These are phyloP conservation scores for Wallacemonas sp. DNA, from an alignment of 208 protist genomes.

Conservation along the genomic window DNA sequence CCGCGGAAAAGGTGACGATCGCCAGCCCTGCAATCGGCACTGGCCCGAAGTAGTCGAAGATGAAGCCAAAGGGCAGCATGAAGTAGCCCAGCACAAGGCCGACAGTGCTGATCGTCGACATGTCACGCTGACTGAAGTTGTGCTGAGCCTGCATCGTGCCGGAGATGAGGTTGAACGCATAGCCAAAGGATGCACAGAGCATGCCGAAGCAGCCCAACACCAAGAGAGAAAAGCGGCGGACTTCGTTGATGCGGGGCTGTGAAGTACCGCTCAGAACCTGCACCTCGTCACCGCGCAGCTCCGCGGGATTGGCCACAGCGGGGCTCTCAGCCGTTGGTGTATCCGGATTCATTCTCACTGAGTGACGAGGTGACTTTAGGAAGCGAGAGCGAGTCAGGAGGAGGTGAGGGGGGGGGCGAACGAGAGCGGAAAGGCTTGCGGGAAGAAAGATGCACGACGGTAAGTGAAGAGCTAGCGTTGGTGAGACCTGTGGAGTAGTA, in stretches of 20 bases:
- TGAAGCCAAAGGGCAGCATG: slow-evolving; percentile 37
- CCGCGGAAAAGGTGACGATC: slow-evolving; percentile 24
- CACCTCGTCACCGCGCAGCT: background rate
- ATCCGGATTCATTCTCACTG: no score
- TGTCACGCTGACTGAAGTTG: slow-evolving; percentile 45
- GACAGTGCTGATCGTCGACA: slow-evolving; percentile 52
- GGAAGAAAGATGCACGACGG: no score
- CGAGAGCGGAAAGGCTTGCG: no score
- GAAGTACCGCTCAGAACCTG: background rate
- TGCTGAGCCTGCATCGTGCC: slow-evolving; percentile 30
- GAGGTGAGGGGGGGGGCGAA: no score
- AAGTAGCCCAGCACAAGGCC: slow-evolving; percentile 32
- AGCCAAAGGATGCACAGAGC: slow-evolving; percentile 34
- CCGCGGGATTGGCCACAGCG: background rate
- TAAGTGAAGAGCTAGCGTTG: no score
- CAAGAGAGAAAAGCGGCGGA: slow-evolving; percentile 29
- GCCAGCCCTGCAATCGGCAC: slow-evolving; percentile 27
- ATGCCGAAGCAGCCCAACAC: slow-evolving; percentile 36
- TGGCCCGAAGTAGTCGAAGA: slow-evolving; percentile 56
- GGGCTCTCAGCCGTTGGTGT: no score
- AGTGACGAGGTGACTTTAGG: no score
- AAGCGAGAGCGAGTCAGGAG: no score
- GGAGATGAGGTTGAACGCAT: slow-evolving; percentile 51
- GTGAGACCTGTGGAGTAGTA: no score
- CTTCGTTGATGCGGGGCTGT: slow-evolving; percentile 24